phyloP scores from a whole-genome alignment of 2,329 filamentous ascomycete genomes.

The Xylaria sp. region DNA sequence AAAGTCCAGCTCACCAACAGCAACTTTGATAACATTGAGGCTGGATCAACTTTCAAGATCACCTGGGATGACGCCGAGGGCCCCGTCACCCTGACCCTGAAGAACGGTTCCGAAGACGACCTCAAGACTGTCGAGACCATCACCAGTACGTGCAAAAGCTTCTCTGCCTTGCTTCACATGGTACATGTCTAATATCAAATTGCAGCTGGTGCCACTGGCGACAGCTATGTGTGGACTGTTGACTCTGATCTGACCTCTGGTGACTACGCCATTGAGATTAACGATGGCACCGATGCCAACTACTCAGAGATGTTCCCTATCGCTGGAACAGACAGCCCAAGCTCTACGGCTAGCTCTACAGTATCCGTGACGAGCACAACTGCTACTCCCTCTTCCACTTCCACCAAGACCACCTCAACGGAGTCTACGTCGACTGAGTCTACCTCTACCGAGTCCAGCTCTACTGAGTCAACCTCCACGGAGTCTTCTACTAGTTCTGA shows the following conservation, averaged over 20 bases:
- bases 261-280: slow-evolving; percentile 60
- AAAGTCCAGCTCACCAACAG: slow-evolving; percentile 51
- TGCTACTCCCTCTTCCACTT: slow-evolving; percentile 8
- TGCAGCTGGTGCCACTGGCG: slow-evolving; percentile 51
- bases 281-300: slow-evolving; percentile 56
- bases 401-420: slow-evolving; percentile 11
- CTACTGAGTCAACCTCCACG: slow-evolving; percentile 10
- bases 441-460: slow-evolving; percentile 24
- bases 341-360: neutral
- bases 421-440: slow-evolving; percentile 37
- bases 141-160: slow-evolving; percentile 50
- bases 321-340: slow-evolving; percentile 42
- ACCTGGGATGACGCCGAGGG: slow-evolving; percentile 56
- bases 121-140: slow-evolving; percentile 53
- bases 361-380: neutral
- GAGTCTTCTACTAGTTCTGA: slow-evolving; percentile 26
- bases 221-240: slow-evolving; percentile 55
- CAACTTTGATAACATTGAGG: slow-evolving; percentile 50
- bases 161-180: neutral
- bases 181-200: slow-evolving; percentile 5
- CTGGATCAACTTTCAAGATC: slow-evolving; percentile 57
- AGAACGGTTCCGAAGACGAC: slow-evolving; percentile 52
- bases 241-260: slow-evolving; percentile 52
- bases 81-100: slow-evolving; percentile 57
- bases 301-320: slow-evolving; percentile 57